A percentile compares a stretch with the other conserved stretches of the same genome.
Conservation (phyloP, 129 eudicot genomes). For the Flaveria bidentis region DNA sequence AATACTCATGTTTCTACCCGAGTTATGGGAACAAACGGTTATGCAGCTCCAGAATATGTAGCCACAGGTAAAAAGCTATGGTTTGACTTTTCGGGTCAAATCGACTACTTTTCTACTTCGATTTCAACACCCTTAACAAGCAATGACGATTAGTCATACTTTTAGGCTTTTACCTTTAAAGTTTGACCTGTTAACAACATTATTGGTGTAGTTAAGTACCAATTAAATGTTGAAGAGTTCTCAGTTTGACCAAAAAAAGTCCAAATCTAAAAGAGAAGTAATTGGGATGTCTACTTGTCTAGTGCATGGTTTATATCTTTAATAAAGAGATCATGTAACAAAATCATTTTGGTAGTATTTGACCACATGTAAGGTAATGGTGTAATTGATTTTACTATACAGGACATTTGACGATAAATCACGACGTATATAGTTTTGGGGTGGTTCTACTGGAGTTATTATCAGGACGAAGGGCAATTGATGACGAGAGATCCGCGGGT, state of each 20-base stretch:
- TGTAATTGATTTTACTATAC: background rate
- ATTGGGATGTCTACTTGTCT: background rate
- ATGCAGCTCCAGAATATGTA: slow-evolving; percentile 80
- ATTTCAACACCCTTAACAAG: background rate
- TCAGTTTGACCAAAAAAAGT: slow-evolving; percentile 14
- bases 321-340: background rate
- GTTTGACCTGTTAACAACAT: background rate
- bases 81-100: slow-evolving; percentile 37
- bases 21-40: slow-evolving; percentile 70
- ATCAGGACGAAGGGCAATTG: slow-evolving; percentile 71
- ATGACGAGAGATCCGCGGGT: slow-evolving; percentile 59
- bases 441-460: slow-evolving; percentile 67
- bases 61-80: slow-evolving; percentile 49
- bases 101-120: background rate
- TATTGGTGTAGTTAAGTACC: background rate
- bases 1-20: slow-evolving; percentile 81
- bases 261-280: slow-evolving; percentile 14
- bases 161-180: background rate
- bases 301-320: background rate
- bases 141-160: background rate
- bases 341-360: slow-evolving; percentile 1
- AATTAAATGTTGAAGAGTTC: background rate
- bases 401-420: slow-evolving; percentile 70
- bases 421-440: slow-evolving; percentile 80
- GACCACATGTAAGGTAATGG: background rate